These are phyloP conservation scores for Hypoxylon sp. DNA, from an alignment of 2,329 filamentous ascomycete genomes.

Conservation along the genomic window DNA sequence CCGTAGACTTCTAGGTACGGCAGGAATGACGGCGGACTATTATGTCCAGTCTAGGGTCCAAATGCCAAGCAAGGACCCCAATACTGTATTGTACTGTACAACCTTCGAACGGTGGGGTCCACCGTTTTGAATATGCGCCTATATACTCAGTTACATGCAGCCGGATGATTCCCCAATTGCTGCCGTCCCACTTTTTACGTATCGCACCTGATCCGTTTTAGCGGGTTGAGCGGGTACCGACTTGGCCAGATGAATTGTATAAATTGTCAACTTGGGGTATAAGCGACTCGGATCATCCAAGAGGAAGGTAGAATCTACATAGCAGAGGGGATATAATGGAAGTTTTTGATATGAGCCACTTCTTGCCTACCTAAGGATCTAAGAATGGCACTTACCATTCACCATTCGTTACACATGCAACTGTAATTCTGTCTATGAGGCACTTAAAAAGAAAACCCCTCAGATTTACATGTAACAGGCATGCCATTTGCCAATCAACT, in stretches of 20 bases:
- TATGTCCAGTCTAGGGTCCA: neutral
- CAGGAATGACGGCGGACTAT: conserved; percentile 30
- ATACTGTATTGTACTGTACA: conserved; percentile 35
- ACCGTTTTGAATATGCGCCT: conserved; percentile 30
- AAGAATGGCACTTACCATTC: neutral
- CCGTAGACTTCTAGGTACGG: conserved; percentile 19
- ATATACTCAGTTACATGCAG: conserved; percentile 2
- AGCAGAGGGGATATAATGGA: neutral
- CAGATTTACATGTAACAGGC: conserved; percentile 10
- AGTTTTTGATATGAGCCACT: neutral
- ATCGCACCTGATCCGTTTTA: conserved; percentile 10
- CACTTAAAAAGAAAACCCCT: conserved; percentile 12
- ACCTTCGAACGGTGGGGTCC: neutral
- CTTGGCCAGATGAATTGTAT: neutral
- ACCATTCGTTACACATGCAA: neutral
- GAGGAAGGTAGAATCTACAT: neutral
- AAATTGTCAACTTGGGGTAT: conserved; percentile 6
- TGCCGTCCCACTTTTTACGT: conserved; percentile 22
- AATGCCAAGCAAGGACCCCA: conserved; percentile 12
- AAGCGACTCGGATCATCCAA: neutral
- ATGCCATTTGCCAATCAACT: conserved; percentile 20
- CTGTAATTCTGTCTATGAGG: conserved; percentile 2
- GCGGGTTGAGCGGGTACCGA: neutral
- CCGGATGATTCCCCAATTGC: conserved; percentile 20
- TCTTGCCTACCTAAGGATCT: neutral